Evolutionary conservation across 108 stramenopile species (phyloP), one percentile per base, ranked within the genome.

Genomic region (Skeletonema potamos): DNA sequence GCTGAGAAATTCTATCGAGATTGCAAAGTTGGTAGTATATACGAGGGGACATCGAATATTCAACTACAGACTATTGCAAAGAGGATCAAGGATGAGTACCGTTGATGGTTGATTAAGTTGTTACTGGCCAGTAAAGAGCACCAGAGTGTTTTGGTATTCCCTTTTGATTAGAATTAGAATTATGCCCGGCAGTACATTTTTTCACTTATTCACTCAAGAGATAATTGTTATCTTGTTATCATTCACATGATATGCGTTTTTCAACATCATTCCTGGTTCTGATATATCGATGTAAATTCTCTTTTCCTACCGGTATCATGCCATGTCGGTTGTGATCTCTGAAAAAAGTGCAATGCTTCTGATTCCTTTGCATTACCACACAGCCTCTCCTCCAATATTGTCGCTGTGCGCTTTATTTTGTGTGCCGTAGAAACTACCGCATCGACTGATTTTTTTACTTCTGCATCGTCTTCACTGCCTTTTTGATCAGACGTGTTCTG

Each of bases 1-100:
- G 95, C 85, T 7, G 98, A 98, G 74, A 98, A 98, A 71, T 97
- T 96, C 72, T 98, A 86, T 76, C 84, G 98, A 54, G 98, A 98
- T 77, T 94, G 91, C 85, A 97, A 97, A 74, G 96, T 98, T 67
- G 98, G 98, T 1, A 89, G 89, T 39, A 98, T 98, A 62, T 98
- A 98, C 75, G 98, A 98, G 78, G 97, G 80, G 0, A 81, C 75
- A 15, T 81, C 80, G 15, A 91, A 91, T 68, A 89, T 92, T 68
- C 89, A 91, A 84, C 87, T 91, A 22, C 74, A 87, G 41, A 92
- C 92, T 24, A 92, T 92, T 77, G 92, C 89, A 22, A 92, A 91
- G 68, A 63, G 83, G 32, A 75, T 92, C 37, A 77, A 82, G 44
- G 65, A 73, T 13, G 86, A 90, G 58, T 84, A 82, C 48, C 51